Conservation (phyloP, 352 stramenopile species). For the Phytophthora pseudosyringae region DNA sequence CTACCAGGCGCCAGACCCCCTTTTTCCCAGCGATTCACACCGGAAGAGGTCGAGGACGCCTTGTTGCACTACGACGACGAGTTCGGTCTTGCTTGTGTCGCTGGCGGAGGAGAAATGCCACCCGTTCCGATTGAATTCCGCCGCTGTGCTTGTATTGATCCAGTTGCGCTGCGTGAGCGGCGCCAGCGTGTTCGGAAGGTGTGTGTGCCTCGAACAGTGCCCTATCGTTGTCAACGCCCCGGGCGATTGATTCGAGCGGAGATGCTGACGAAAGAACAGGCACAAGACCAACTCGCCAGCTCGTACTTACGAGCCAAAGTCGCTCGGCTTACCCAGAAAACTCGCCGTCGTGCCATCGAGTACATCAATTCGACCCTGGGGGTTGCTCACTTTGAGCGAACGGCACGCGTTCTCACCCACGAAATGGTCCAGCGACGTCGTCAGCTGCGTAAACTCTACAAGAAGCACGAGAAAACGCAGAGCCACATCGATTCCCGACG, state of each 20-base stretch:
- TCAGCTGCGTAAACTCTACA: conserved; percentile 51
- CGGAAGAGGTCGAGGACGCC: conserved; percentile 61
- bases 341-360: conserved; percentile 58
- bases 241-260: conserved; percentile 59
- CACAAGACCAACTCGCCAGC: conserved; percentile 66
- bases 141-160: conserved; percentile 59
- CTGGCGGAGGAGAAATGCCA: conserved; percentile 17
- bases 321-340: conserved; percentile 54
- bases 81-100: conserved; percentile 44
- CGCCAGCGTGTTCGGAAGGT: conserved; percentile 46
- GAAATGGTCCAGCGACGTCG: conserved; percentile 33
- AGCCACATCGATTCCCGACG: conserved; percentile 34
- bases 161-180: conserved; percentile 25
- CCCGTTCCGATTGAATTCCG: conserved; percentile 44
- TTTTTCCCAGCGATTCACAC: conserved; percentile 42
- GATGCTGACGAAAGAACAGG: conserved; percentile 71
- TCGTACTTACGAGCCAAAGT: conserved; percentile 62
- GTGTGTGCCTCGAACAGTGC: conserved; percentile 47
- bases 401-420: conserved; percentile 33
- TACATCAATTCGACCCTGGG: conserved; percentile 68
- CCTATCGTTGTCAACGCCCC: conserved; percentile 53
- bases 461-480: conserved; percentile 38
- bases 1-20: not conserved
- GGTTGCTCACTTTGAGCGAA: conserved; percentile 60
- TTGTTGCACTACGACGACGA: conserved; percentile 65